A percentile compares a stretch with the other conserved stretches of the same genome.
Evolutionary conservation across 345 rosid genomes (phyloP).

Genomic region (Alliaria petiolata): DNA sequence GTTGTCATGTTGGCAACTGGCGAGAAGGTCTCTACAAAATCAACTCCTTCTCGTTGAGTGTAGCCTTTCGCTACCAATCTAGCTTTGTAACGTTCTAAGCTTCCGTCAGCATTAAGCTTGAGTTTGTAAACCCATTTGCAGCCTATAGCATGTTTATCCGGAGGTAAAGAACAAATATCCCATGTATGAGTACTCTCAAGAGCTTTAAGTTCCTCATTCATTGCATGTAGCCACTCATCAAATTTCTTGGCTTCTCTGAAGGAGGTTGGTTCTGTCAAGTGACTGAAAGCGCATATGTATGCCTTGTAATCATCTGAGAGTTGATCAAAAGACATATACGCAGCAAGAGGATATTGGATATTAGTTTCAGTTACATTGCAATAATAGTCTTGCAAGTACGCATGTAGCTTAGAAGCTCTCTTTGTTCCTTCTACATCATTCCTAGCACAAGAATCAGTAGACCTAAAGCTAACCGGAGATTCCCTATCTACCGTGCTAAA

Average conservation of each 20-base stretch:
- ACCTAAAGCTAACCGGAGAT: too few species aligned
- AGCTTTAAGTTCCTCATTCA: not conserved
- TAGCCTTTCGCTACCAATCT: not conserved
- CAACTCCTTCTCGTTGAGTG: not conserved
- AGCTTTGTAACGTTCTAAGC: not conserved
- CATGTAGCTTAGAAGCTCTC: not conserved
- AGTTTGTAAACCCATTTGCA: not conserved
- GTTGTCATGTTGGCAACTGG: not conserved
- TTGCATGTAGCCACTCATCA: not conserved
- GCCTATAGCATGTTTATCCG: not conserved
- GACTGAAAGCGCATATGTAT: not conserved
- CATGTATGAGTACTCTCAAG: not conserved
- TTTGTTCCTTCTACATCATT: too few species aligned
- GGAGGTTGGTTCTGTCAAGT: not conserved
- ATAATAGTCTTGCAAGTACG: not conserved
- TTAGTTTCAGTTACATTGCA: not conserved
- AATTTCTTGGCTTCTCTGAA: not conserved
- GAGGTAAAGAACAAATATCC: not conserved
- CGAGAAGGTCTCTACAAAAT: not conserved
- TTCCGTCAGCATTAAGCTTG: not conserved
- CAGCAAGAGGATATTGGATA: too few species aligned
- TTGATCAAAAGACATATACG: not conserved
- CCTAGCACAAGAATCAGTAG: too few species aligned
- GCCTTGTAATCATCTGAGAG: not conserved
- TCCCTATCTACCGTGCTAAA: too few species aligned